Base-by-base conservation (phyloP, 495 filamentous ascomycete species). In the Cercophora newfieldiana region DNA sequence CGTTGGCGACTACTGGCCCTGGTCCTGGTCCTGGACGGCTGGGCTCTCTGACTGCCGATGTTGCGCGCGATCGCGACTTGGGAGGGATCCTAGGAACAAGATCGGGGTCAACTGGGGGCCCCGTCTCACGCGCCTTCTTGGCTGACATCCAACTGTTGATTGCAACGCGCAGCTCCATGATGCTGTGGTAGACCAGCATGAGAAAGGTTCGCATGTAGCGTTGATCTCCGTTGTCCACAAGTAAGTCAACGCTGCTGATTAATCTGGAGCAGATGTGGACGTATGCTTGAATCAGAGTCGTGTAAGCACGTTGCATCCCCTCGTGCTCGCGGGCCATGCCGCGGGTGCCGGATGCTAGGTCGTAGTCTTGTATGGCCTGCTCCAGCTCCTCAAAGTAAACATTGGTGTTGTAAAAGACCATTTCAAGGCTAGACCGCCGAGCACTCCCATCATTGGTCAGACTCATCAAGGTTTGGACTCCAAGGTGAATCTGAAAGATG, bases 131-230 rank as follows among this genome's bases (percentile, higher is more conserved):
- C 19, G 50, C 7, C 1, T 25, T 21, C 54, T 30, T 24, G 21
- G 59, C 19, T 12, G 65, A 49, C 22, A 65, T 68, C 61, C 51
- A 65, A 30, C 58, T 54, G 25, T 29, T 24, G 37, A 77, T 74
- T 7, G 76, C 76, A n/a, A 76, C 77, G 21, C 81, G 87, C 44
- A 92, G 75, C 71, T 96, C 92, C 66, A 91, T 84, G 25, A 91
- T 82, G 66, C 90, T 89, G 28, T 90, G 89, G 72, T 90, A 94
- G 14, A 94, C 79, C 69, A 89, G 86, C 64, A 94, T 81, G 78
- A 96, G 83, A 50, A 94, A 79, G 0, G 88, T 91, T 8, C 93
- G 87, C 59, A 94, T 85, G 70, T 93, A 92, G 19, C 87, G 84
- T 7, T 87, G 84, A 69, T 96, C 90, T 19, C 86, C 87, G 65